Percentiles rank a stretch among this genome's conserved stretches.
phyloP scores from a whole-genome alignment of 2,329 filamentous ascomycete species.

The Aureobasidium namibiae region DNA sequence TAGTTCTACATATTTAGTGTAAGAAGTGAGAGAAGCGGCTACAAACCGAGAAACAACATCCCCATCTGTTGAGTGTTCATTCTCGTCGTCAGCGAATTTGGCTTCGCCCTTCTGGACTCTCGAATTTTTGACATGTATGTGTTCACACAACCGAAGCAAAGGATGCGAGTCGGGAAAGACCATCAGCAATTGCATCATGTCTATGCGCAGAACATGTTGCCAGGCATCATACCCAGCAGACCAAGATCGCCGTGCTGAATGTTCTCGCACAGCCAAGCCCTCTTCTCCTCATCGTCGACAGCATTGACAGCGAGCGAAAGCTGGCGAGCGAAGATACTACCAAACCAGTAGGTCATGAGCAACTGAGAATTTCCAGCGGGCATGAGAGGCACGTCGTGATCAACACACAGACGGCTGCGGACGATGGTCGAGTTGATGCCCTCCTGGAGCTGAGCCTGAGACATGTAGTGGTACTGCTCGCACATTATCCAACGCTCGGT shows the following conservation, averaged over 20 bases:
- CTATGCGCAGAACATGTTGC: neutral
- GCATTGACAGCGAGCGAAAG: neutral
- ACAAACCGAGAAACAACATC: neutral
- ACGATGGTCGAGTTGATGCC: constrained; percentile 5
- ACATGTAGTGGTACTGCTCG: constrained; percentile 1
- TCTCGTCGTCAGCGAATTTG: too few relatives aligned
- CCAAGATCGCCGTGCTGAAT: neutral
- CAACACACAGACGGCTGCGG: neutral
- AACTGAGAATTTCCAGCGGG: neutral
- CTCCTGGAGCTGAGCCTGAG: neutral
- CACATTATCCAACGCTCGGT: constrained; percentile 1
- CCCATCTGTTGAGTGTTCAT: too few relatives aligned
- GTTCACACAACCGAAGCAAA: neutral
- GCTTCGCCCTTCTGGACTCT: neutral
- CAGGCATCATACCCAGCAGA: neutral
- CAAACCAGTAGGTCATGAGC: neutral
- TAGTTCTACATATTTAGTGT: neutral
- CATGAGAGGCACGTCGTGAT: neutral
- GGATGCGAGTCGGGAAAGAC: neutral
- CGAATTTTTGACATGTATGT: neutral
- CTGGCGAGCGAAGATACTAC: neutral
- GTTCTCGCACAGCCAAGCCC: neutral
- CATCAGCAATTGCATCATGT: too few relatives aligned
- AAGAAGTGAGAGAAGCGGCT: neutral
- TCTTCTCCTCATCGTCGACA: neutral